phyloP scores from a whole-genome alignment of 306 rosid species.

The Pterocarpus santalinus region DNA sequence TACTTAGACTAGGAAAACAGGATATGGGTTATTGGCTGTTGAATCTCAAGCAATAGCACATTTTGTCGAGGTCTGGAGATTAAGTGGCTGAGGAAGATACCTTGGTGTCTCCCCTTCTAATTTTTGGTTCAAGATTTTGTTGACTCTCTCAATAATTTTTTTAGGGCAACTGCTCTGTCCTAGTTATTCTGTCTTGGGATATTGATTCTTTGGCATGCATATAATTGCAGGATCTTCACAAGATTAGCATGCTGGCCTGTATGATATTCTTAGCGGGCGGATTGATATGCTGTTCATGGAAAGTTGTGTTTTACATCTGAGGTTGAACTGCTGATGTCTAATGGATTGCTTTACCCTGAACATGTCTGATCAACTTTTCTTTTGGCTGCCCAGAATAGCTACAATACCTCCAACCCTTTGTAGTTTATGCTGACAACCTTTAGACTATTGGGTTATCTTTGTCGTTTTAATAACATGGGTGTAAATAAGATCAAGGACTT shows the following conservation, averaged over 20 bases:
- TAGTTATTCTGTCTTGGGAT: constrained; percentile 71
- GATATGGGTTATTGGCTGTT: constrained; percentile 59
- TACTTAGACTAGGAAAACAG: constrained; percentile 57
- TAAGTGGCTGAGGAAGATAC: constrained; percentile 61
- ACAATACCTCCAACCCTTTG: constrained; percentile 40
- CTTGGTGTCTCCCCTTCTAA: constrained; percentile 63
- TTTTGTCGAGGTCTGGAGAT: constrained; percentile 61
- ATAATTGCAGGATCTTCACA: constrained; percentile 99
- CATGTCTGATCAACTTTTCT: constrained; percentile 53
- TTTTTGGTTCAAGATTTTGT: constrained; percentile 65
- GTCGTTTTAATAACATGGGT: constrained; percentile 31
- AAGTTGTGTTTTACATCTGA: constrained; percentile 88
- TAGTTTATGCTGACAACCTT: constrained; percentile 45
- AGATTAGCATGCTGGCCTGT: constrained; percentile 95
- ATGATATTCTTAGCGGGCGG: constrained; percentile 97
- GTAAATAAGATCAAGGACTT: constrained; percentile 27
- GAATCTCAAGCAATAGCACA: constrained; percentile 51
- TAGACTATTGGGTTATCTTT: constrained; percentile 37
- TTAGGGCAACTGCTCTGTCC: constrained; percentile 71
- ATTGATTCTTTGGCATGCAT: constrained; percentile 99
- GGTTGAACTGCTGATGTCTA: constrained; percentile 77
- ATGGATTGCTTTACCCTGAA: constrained; percentile 69
- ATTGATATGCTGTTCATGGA: constrained; percentile 97
- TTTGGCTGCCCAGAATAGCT: constrained; percentile 62
- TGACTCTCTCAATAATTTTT: constrained; percentile 72